Evolutionary conservation across 345 rosid species (phyloP).

Genomic region (Eucalyptus erythrocorys): DNA sequence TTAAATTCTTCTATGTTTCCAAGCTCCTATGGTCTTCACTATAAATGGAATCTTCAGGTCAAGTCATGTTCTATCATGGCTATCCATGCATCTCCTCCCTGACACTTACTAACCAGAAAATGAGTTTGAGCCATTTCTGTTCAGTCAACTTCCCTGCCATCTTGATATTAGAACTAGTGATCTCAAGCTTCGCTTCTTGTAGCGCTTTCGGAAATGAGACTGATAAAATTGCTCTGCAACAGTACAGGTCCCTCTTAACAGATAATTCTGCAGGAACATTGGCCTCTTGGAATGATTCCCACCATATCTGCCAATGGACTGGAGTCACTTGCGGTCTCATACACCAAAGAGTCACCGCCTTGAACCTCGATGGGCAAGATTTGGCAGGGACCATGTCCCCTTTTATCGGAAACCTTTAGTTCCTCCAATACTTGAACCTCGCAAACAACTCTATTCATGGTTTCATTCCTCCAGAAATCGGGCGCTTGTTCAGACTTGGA

Average conservation of each 20-base stretch:
- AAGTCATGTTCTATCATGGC: background rate
- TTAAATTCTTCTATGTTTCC: background rate
- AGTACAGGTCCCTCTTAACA: background rate
- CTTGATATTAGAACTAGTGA: background rate
- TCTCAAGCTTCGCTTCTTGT: background rate
- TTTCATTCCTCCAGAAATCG: background rate
- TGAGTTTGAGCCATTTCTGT: background rate
- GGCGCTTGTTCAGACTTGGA: background rate
- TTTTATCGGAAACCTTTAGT: background rate
- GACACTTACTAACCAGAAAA: background rate
- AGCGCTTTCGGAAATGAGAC: background rate
- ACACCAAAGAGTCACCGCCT: background rate
- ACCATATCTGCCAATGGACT: background rate
- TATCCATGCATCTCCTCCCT: background rate
- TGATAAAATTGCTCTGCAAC: background rate
- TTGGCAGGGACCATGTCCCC: background rate
- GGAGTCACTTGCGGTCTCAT: background rate
- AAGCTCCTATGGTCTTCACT: background rate
- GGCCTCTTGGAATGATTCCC: background rate
- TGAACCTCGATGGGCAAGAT: background rate
- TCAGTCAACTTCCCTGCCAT: background rate
- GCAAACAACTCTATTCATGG: background rate
- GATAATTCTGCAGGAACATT: background rate
- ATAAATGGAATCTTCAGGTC: background rate
- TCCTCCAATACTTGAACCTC: background rate